Base-by-base conservation (phyloP, 257 asterid species). In the Jacaranda mimosifolia region DNA sequence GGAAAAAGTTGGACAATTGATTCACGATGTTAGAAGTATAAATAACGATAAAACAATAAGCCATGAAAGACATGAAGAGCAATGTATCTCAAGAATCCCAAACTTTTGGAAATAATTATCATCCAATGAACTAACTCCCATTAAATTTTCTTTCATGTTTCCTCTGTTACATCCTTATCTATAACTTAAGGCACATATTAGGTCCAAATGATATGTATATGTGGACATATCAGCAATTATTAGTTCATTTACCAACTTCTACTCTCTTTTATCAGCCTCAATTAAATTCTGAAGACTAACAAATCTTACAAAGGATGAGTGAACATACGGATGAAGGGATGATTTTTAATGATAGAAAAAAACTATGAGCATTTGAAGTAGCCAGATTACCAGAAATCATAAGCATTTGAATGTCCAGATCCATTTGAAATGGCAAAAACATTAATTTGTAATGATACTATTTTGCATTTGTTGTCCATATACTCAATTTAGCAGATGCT, bases 1-100 rank as follows among this genome's bases (percentile, higher is more conserved):
- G 97, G 68, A 1, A 65, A 74, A 77, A 62, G 75, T 80, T 56
- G 52, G 75, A 82, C 18, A 46, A 67, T 12, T 78, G 51, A 64
- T 75, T 63, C 55, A 51, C n/a, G 7, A 73, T 58, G 48, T 52
- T 39, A 43, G 68, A 76, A n/a, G n/a, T 68, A 18, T 58, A 42
- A 7, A 39, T 52, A 11, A 17, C 15, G 46, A 43, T n/a, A n/a
- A n/a, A n/a, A 66, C 15, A 46, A 59, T 0, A 71, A 55, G 57
- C 51, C 63, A 52, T 26, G 15, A 42, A 52, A 46, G 73, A 53
- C 14, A n/a, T 55, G 48, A 62, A 13, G 55, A 52, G n/a, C 32
- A 26, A 42, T 2, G 18, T 43, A 38, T 59, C 40, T 8, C 17
- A 32, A 18, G 66, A 68, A 63, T 45, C 65, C 9, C 18, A n/a